A percentile compares a stretch with the other conserved stretches of the same genome.
Conservation (phyloP, 306 rosid species). For the Coriaria nepalensis region DNA sequence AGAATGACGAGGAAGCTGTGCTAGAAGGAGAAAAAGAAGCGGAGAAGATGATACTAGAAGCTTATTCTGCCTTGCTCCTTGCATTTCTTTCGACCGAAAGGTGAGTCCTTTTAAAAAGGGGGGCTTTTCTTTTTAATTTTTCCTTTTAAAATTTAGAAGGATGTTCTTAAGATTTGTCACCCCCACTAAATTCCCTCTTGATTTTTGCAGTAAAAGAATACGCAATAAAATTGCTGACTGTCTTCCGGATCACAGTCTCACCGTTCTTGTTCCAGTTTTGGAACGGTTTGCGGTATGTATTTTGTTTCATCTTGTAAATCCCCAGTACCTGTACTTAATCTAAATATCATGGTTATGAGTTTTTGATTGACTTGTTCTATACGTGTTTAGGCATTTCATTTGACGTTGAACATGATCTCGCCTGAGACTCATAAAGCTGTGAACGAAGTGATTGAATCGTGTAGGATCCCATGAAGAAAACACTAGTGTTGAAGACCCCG, state of each 20-base stretch:
- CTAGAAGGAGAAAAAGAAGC: conserved; percentile 93
- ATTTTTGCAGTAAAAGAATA: conserved; percentile 25
- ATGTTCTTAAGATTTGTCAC: conserved; percentile 1
- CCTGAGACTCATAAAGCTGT: conserved; percentile 92
- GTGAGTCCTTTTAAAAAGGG: conserved; percentile 10
- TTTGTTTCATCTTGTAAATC: conserved; percentile 6
- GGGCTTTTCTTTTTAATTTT: neutral
- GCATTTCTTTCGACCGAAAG: conserved; percentile 57
- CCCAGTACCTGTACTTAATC: neutral
- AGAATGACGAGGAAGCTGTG: conserved; percentile 71
- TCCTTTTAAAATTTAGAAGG: neutral
- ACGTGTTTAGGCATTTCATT: conserved; percentile 65
- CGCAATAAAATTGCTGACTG: conserved; percentile 33
- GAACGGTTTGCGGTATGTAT: conserved; percentile 92
- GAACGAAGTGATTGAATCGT: conserved; percentile 88
- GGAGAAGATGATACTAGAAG: conserved; percentile 57
- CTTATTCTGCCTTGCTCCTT: conserved; percentile 42
- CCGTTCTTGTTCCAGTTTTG: conserved; percentile 79
- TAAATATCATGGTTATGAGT: neutral
- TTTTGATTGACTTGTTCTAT: conserved; percentile 1
- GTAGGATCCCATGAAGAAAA: conserved; percentile 45
- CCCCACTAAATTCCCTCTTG: conserved; percentile 6
- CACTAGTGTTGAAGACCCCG: conserved; percentile 23
- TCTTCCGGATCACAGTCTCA: conserved; percentile 52
- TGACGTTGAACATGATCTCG: conserved; percentile 86